Evolutionary conservation across 192 early-diverging fungal genomes (phyloP).

Genomic region (Phlyctochytrium bullatum): DNA sequence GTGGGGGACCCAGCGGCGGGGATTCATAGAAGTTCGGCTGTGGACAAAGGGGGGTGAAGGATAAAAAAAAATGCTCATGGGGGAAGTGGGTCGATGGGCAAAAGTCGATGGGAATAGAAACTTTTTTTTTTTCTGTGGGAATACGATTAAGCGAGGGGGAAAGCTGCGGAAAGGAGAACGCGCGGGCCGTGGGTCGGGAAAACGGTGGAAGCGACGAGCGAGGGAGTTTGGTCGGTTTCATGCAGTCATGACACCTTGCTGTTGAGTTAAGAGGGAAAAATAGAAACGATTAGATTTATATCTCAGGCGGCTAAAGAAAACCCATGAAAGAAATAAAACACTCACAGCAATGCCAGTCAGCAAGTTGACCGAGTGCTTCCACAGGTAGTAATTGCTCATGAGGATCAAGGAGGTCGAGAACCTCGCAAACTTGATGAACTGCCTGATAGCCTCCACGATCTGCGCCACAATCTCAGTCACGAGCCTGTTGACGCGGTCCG

Average conservation of each 20-base stretch:
- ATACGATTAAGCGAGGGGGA: too few species aligned
- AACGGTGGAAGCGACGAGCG: too few species aligned
- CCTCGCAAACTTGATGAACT: conserved; percentile 47
- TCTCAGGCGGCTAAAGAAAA: background rate
- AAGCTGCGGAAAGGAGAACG: too few species aligned
- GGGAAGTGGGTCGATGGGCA: too few species aligned
- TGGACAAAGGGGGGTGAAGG: too few species aligned
- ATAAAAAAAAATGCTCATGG: too few species aligned
- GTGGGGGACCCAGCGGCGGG: too few species aligned
- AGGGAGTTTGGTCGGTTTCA: too few species aligned
- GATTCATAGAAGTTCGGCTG: too few species aligned
- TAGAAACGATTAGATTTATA: background rate
- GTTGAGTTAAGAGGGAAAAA: background rate
- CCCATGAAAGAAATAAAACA: background rate
- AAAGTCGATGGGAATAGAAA: too few species aligned
- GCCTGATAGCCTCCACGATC: conserved; percentile 45
- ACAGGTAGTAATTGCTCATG: conserved; percentile 52
- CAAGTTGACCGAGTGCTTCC: conserved; percentile 44
- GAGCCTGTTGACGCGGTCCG: conserved; percentile 40
- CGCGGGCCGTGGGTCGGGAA: too few species aligned
- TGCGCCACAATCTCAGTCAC: conserved; percentile 47
- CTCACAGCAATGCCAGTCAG: conserved; percentile 39
- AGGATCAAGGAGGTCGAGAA: conserved; percentile 46
- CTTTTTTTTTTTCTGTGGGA: too few species aligned
- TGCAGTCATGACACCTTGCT: background rate